These are phyloP conservation scores for Aureobasidium namibiae DNA, from an alignment of 2,329 filamentous ascomycete species.

Conservation along the genomic window DNA sequence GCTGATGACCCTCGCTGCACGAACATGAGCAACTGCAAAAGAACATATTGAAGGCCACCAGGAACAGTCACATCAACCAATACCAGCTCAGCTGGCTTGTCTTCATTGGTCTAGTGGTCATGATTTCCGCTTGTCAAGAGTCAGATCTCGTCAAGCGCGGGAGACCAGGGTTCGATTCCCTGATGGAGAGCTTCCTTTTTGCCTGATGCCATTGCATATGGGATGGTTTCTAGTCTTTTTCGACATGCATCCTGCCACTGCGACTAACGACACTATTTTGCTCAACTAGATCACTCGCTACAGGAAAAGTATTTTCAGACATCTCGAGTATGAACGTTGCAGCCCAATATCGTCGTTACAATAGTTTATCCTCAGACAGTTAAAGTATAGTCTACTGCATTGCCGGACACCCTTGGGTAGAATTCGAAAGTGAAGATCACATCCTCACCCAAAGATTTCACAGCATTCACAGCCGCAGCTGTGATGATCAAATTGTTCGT, in stretches of 20 bases:
- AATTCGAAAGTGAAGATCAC: constrained; percentile 49
- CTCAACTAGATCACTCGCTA: too few relatives aligned
- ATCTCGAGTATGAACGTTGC: too few relatives aligned
- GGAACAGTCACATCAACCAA: background rate
- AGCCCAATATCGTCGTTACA: too few relatives aligned
- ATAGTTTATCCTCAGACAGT: constrained; percentile 24
- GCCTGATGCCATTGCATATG: too few relatives aligned
- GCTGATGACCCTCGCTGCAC: too few relatives aligned
- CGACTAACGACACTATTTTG: too few relatives aligned
- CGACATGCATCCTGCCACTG: too few relatives aligned
- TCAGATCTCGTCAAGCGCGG: background rate
- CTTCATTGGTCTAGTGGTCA: constrained; percentile 8
- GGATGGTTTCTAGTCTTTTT: too few relatives aligned
- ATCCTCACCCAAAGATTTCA: constrained; percentile 37
- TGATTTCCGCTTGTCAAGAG: constrained; percentile 7
- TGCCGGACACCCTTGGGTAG: constrained; percentile 43
- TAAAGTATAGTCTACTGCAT: constrained; percentile 42
- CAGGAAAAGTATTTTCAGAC: too few relatives aligned
- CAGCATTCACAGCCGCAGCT: constrained; percentile 36
- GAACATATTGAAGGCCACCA: background rate
- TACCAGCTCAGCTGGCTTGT: background rate
- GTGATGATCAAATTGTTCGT: constrained; percentile 39
- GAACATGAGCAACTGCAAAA: too few relatives aligned
- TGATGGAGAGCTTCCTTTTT: constrained; percentile 1
- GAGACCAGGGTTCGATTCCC: constrained; percentile 6